Base-by-base conservation (phyloP, 306 rosid species). In the Vachellia pachyceras region DNA sequence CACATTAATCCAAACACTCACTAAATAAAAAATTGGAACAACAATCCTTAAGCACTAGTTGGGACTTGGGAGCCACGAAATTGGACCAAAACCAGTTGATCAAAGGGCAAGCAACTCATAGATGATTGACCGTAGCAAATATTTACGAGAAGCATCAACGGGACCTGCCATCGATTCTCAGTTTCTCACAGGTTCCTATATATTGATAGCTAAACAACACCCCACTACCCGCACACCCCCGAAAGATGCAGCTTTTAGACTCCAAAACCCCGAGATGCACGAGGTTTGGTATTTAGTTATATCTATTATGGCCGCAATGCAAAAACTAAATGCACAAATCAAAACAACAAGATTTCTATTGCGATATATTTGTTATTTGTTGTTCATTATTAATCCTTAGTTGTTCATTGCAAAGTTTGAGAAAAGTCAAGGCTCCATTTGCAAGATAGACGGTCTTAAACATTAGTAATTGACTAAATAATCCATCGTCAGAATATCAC, bases 391-490 rank as follows among this genome's bases (percentile, higher is more conserved):
- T 45, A 10, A 20, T 22, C 20, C 65, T 35, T 25, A 37, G 20
- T 35, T 58, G 67, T 72, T 37, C 77, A 55, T 68, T 58, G 35
- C 79, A 84, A 47, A 55, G 74, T 45, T 10, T 42, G 20, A 55
- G 20, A 55, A 25, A 55, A 29, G 60, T 46, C 35, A 61, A 74
- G 42, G 70, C 39, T 29, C 36, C 75, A 58, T 50, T 33, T 69
- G 42, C 45, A 54, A 20, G 63, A 55, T 55, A 20, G 2, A 55
- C 5, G 0, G 63, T n/a, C 29, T 55, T 6, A n/a, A n/a, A 6
- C 10, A 54, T 54, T 54, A 20, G 63, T 20, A 55, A 64, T 9
- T 74, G 66, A 68, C 78, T 44, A 77, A 23, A 82, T 75, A 41
- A 22, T 61, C 76, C 5, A 7, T 36, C 44, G 75, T 47, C 25